Conservation (phyloP, 2,329 filamentous ascomycete genomes). For the Fusarium cicatricum region DNA sequence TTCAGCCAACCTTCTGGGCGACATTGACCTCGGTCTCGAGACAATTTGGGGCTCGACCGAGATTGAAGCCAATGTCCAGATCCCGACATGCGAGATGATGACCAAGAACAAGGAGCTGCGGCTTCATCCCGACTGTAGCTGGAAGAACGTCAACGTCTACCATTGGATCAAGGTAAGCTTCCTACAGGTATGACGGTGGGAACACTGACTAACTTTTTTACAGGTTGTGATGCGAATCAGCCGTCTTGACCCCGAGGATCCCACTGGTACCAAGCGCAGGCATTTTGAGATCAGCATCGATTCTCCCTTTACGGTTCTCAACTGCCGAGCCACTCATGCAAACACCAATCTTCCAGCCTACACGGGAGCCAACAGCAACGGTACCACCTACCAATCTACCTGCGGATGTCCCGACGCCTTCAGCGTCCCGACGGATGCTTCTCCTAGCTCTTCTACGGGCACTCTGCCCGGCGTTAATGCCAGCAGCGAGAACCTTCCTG, state of each 20-base stretch:
- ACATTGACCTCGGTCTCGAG: constrained; percentile 75
- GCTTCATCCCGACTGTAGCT: constrained; percentile 90
- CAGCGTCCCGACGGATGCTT: constrained; percentile 65
- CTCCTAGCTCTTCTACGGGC: constrained; percentile 69
- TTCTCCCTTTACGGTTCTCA: constrained; percentile 91
- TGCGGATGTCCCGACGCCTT: constrained; percentile 65
- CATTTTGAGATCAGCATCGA: constrained; percentile 98
- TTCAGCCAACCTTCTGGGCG: constrained; percentile 79
- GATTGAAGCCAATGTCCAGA: constrained; percentile 92
- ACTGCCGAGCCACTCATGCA: constrained; percentile 90
- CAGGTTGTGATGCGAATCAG: constrained; percentile 94
- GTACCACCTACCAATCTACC: constrained; percentile 54
- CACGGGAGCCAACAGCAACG: constrained; percentile 59
- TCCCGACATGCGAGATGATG: constrained; percentile 89
- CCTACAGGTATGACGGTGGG: background rate
- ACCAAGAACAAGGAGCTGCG: constrained; percentile 71
- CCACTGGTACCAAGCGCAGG: constrained; percentile 74
- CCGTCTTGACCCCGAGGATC: constrained; percentile 79
- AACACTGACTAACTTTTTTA: constrained; percentile 14
- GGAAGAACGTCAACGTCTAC: constrained; percentile 91
- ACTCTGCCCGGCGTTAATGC: constrained; percentile 54
- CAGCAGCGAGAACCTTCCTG: constrained; percentile 50
- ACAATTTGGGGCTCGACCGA: constrained; percentile 86
- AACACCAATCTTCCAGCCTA: constrained; percentile 90
- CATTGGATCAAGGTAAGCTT: constrained; percentile 90